These are phyloP conservation scores for Meripilus lineatus DNA, from an alignment of 1,284 basidiomycete genomes.

Conservation along the genomic window DNA sequence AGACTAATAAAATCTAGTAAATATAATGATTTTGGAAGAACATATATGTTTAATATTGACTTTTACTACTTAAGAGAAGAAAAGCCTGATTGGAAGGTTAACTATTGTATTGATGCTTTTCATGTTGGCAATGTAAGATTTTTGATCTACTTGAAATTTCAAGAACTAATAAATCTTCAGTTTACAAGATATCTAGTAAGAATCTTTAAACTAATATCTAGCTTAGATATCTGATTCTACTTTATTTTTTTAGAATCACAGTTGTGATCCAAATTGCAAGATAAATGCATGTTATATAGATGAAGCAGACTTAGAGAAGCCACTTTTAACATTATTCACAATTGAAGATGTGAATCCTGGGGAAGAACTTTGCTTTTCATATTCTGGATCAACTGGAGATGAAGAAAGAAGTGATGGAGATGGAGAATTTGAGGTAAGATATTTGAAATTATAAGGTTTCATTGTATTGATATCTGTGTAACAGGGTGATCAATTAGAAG, in stretches of 20 bases:
- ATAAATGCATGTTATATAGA: conserved; percentile 63
- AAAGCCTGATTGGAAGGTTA: conserved; percentile 9
- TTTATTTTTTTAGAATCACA: conserved; percentile 79
- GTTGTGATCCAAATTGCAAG: conserved; percentile 80
- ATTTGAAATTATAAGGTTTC: too few relatives aligned
- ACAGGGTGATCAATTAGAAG: too few relatives aligned
- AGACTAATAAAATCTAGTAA: conserved; percentile 35
- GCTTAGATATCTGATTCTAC: conserved; percentile 11
- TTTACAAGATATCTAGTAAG: conserved; percentile 66
- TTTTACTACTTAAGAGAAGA: conserved; percentile 57
- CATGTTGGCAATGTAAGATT: conserved; percentile 81
- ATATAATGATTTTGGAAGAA: conserved; percentile 75
- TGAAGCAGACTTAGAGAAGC: conserved; percentile 40
- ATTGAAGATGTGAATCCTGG: conserved; percentile 53
- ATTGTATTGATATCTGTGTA: too few relatives aligned
- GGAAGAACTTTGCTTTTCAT: conserved; percentile 83
- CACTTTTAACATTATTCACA: conserved; percentile 65
- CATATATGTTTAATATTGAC: conserved; percentile 84
- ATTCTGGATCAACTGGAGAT: conserved; percentile 52
- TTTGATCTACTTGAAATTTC: conserved; percentile 5
- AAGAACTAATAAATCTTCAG: conserved; percentile 31
- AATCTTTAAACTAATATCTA: conserved; percentile 16
- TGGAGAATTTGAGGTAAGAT: too few relatives aligned
- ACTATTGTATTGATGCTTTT: conserved; percentile 76
- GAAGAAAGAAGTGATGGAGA: too few relatives aligned